These are phyloP conservation scores for Spirogloea muscicola DNA, from an alignment of 139 green algal species.

Conservation along the genomic window DNA sequence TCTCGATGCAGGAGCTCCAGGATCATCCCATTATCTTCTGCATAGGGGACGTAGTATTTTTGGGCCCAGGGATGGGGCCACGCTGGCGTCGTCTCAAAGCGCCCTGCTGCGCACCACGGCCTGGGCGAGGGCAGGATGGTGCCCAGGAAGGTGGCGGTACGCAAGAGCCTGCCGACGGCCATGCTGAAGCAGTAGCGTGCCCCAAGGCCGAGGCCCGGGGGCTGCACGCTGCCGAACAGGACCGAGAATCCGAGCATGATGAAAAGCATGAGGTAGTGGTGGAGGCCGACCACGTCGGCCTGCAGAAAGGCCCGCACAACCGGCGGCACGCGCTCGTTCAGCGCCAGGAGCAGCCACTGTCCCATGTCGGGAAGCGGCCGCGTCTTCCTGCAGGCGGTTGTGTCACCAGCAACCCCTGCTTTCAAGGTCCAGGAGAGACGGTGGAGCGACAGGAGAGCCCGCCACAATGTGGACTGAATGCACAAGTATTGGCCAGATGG, in stretches of 20 bases:
- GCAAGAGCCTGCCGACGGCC: constrained; percentile 9
- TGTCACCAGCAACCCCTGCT: no score
- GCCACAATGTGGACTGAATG: no score
- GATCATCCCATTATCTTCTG: background rate
- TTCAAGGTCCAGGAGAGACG: no score
- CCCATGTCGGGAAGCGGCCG: constrained; percentile 31
- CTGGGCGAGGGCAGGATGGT: constrained; percentile 37
- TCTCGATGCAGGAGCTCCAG: constrained; percentile 16
- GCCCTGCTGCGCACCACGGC: constrained; percentile 22
- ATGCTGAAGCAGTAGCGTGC: constrained; percentile 40
- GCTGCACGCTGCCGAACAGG: constrained; percentile 16
- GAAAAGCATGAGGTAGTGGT: constrained; percentile 48
- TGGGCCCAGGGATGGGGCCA: constrained; percentile 36
- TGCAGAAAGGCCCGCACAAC: constrained; percentile 18
- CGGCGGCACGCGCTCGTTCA: constrained; percentile 28
- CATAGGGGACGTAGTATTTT: constrained; percentile 30
- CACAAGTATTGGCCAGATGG: no score
- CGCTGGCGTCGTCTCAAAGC: constrained; percentile 8
- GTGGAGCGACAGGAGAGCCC: no score
- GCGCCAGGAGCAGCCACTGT: constrained; percentile 25
- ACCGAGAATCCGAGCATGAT: constrained; percentile 46
- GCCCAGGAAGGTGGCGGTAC: constrained; percentile 18
- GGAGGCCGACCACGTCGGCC: constrained; percentile 23
- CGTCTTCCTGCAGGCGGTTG: constrained; percentile 3
- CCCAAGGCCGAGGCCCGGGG: constrained; percentile 17